Percentiles rank a stretch among this genome's conserved stretches.
These are phyloP conservation scores for Delonix regia DNA, from an alignment of 306 rosid species.

Conservation along the genomic window DNA sequence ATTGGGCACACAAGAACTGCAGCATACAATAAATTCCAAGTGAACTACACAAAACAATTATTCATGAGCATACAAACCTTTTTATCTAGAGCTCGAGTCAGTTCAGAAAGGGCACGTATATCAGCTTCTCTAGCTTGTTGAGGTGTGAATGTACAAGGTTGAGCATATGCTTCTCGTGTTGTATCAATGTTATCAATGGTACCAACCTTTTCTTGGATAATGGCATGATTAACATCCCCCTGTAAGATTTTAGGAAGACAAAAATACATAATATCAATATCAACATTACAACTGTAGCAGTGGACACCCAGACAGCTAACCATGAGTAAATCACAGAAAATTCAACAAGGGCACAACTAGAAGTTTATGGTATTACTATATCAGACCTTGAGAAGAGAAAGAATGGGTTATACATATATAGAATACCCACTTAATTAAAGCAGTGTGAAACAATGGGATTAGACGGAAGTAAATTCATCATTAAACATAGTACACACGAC, in stretches of 20 bases:
- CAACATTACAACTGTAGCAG: neutral
- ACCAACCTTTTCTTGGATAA: slow-evolving; percentile 42
- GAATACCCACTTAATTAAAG: slow-evolving; percentile 22
- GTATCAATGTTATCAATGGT: slow-evolving; percentile 38
- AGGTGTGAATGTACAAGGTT: slow-evolving; percentile 39
- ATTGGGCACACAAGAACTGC: neutral
- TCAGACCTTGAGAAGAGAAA: neutral
- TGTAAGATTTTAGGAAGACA: slow-evolving; percentile 24
- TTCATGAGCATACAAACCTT: slow-evolving; percentile 44
- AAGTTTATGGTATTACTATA: neutral
- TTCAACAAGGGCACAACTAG: neutral
- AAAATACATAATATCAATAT: neutral
- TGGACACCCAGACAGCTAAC: neutral
- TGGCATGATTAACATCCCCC: slow-evolving; percentile 41
- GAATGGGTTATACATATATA: neutral
- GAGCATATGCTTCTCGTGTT: slow-evolving; percentile 40
- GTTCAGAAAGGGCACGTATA: slow-evolving; percentile 53
- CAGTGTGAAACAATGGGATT: neutral
- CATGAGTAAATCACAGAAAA: neutral
- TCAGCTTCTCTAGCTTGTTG: slow-evolving; percentile 67
- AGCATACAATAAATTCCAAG: slow-evolving; percentile 21
- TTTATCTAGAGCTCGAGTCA: slow-evolving; percentile 53
- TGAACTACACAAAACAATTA: slow-evolving; percentile 16
- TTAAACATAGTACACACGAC: slow-evolving; percentile 19
- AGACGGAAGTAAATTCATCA: slow-evolving; percentile 7